phyloP scores from a whole-genome alignment of 768 basidiomycete species.

The Pleurotus ostreatus region DNA sequence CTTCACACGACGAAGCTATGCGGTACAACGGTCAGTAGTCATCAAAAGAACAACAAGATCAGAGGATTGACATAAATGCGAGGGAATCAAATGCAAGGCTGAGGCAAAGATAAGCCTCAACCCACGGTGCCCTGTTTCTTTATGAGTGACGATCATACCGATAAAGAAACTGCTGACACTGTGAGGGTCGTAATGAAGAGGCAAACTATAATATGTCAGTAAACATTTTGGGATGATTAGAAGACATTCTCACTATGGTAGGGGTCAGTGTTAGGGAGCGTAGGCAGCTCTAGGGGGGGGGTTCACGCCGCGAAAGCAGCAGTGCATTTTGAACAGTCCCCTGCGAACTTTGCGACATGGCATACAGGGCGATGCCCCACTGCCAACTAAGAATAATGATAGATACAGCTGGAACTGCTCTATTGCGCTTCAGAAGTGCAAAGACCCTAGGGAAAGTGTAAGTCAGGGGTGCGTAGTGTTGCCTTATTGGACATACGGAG shows the following conservation, averaged over 20 bases:
- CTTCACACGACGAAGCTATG: no score
- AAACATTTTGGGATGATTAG: neutral
- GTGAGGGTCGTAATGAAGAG: constrained; percentile 5
- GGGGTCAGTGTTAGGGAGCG: constrained; percentile 8
- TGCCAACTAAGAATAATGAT: constrained; percentile 7
- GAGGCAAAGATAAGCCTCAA: constrained; percentile 13
- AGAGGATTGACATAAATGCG: constrained; percentile 12
- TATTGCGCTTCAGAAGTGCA: constrained; percentile 7
- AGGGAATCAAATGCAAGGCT: constrained; percentile 17
- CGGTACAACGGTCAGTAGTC: no score
- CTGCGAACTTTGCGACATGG: constrained; percentile 3
- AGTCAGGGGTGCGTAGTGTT: neutral
- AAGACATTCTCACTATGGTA: constrained; percentile 3
- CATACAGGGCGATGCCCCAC: constrained; percentile 5
- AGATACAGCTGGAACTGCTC: neutral
- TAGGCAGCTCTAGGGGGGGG: neutral
- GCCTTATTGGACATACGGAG: neutral
- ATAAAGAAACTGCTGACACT: neutral
- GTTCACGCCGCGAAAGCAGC: neutral
- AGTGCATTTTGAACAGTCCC: constrained; percentile 6
- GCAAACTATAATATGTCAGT: constrained; percentile 4
- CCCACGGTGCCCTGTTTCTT: constrained; percentile 1
- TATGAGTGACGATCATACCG: neutral
- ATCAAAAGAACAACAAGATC: no score
- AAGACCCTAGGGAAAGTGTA: neutral